These are phyloP conservation scores for Baorangia bicolor DNA, from an alignment of 768 basidiomycete species.

Conservation along the genomic window DNA sequence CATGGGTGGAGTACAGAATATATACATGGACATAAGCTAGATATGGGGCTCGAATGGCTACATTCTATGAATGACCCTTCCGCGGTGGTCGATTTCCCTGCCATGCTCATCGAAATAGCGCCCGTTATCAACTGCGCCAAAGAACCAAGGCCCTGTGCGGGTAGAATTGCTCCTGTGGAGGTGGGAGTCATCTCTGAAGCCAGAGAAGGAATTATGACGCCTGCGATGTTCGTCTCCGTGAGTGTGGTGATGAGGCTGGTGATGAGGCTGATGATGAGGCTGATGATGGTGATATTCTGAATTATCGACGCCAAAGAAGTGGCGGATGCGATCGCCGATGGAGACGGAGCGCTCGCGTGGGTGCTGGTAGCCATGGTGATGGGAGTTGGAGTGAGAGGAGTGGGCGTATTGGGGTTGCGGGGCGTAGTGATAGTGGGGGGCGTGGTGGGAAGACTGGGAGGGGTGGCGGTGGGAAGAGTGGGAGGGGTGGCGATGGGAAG, in stretches of 20 bases:
- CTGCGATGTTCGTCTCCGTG: conserved; percentile 16
- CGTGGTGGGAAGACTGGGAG: conserved; percentile 13
- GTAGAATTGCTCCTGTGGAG: conserved; percentile 16
- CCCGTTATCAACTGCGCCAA: conserved; percentile 19
- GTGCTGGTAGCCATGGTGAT: conserved; percentile 9
- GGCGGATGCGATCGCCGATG: conserved; percentile 39
- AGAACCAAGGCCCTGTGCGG: conserved; percentile 22
- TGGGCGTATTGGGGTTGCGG: conserved; percentile 1
- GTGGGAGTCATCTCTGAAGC: conserved; percentile 18
- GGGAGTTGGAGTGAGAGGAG: conserved; percentile 13
- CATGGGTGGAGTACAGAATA: not conserved
- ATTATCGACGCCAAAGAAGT: conserved; percentile 35
- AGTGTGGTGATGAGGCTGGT: not conserved
- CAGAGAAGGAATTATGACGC: conserved; percentile 27
- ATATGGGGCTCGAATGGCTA: conserved; percentile 14
- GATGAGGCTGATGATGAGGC: too few relatives aligned
- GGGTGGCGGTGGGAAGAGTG: conserved; percentile 15
- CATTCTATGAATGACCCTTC: conserved; percentile 27
- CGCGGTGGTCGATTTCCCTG: conserved; percentile 27
- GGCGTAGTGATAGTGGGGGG: conserved; percentile 16
- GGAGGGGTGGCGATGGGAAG: conserved; percentile 18
- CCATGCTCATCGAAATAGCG: conserved; percentile 26
- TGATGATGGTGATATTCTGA: conserved; percentile 6
- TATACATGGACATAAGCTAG: conserved; percentile 2
- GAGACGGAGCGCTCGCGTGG: conserved; percentile 21